Percentiles rank a stretch among this genome's conserved stretches.
These are phyloP conservation scores for Mucor racemosus DNA, from an alignment of 371 early-diverging fungal genomes.

Conservation along the genomic window DNA sequence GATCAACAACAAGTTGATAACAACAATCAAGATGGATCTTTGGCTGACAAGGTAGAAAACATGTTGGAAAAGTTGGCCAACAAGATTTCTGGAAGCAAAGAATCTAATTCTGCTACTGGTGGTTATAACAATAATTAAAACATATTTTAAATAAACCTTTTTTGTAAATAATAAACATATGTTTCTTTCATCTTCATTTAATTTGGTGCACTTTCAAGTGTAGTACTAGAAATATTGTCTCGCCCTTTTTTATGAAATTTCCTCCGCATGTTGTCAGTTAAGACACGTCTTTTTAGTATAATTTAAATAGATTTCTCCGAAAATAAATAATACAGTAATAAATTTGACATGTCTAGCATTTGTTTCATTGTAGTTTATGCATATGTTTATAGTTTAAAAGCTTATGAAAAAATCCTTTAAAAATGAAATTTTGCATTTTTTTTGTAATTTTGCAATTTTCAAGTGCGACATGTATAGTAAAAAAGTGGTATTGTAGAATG, in stretches of 20 bases:
- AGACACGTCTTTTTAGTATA: too few species aligned
- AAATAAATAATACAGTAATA: too few species aligned
- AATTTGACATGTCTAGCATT: too few species aligned
- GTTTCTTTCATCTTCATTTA: background rate
- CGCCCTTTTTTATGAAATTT: background rate
- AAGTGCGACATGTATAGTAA: slow-evolving; percentile 1
- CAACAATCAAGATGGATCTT: slow-evolving; percentile 31
- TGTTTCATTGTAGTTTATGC: too few species aligned
- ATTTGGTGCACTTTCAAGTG: background rate
- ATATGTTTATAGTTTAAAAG: too few species aligned
- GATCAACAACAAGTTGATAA: background rate
- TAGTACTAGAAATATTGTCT: background rate
- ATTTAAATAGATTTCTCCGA: too few species aligned
- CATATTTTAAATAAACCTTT: background rate
- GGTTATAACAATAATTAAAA: background rate
- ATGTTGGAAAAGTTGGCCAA: slow-evolving; percentile 19
- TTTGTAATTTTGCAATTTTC: background rate
- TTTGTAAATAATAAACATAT: background rate
- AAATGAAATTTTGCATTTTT: too few species aligned
- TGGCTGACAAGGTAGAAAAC: slow-evolving; percentile 25
- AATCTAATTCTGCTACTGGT: background rate
- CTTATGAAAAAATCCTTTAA: too few species aligned
- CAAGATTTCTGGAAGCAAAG: slow-evolving; percentile 12
- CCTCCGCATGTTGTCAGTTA: too few species aligned
- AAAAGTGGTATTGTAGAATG: slow-evolving; percentile 4